A percentile compares a stretch with the other conserved stretches of the same genome.
Conservation (phyloP, 257 asterid genomes). For the Nicotiana sylvestris region DNA sequence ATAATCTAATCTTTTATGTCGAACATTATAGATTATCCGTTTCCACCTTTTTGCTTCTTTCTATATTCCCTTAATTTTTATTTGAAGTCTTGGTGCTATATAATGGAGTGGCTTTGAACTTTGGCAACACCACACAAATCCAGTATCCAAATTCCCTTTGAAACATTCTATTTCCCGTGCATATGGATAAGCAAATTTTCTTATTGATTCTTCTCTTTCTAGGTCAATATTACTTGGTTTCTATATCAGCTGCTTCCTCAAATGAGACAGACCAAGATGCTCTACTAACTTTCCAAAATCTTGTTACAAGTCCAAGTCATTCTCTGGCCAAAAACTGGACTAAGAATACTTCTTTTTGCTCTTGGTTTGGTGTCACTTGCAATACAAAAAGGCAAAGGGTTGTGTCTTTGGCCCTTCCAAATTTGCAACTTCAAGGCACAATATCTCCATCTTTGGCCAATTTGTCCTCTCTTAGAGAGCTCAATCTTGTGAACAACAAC, state of each 20-base stretch:
- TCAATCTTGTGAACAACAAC: slow-evolving; percentile 14
- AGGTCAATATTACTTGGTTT: not conserved
- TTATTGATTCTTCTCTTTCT: not conserved
- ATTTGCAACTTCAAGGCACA: slow-evolving; percentile 25
- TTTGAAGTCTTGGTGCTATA: not conserved
- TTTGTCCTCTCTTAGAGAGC: slow-evolving; percentile 26
- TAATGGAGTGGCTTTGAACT: not conserved
- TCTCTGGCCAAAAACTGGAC: slow-evolving; percentile 22
- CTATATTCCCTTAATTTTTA: too few relatives aligned
- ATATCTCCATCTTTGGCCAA: slow-evolving; percentile 27
- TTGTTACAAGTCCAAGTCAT: slow-evolving; percentile 17
- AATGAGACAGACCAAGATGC: slow-evolving; percentile 20
- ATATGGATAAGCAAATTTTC: not conserved
- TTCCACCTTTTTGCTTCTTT: too few relatives aligned
- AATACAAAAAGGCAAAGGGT: slow-evolving; percentile 19
- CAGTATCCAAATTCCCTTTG: not conserved
- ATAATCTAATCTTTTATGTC: too few relatives aligned
- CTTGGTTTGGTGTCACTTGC: slow-evolving; percentile 33
- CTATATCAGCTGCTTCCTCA: slow-evolving; percentile 11
- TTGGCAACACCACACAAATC: not conserved
- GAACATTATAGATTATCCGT: not conserved
- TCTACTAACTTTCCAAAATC: slow-evolving; percentile 24
- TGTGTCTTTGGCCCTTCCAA: slow-evolving; percentile 14
- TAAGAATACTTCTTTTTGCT: slow-evolving; percentile 10
- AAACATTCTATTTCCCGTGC: not conserved